Conservation (phyloP, 2,329 filamentous ascomycete species). For the Monilinia vaccinii-corymbosi region DNA sequence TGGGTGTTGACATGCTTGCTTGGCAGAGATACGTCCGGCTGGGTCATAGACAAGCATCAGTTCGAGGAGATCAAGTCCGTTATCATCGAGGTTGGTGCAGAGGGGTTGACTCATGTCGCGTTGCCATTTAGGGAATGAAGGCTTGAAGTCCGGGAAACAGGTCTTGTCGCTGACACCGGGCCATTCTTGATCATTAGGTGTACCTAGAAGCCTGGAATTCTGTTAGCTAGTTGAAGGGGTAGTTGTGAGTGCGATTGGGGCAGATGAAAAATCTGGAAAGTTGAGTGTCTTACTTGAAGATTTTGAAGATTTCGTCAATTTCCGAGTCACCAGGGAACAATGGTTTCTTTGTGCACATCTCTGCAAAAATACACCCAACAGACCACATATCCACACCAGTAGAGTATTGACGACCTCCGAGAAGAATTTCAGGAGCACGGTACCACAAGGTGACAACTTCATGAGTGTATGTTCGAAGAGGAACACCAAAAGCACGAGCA, state of each 20-base stretch:
- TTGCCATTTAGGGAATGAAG: constrained; percentile 85
- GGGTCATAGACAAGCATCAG: constrained; percentile 79
- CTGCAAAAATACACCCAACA: constrained; percentile 86
- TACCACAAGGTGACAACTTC: constrained; percentile 96
- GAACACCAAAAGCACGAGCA: constrained; percentile 83
- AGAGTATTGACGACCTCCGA: constrained; percentile 85
- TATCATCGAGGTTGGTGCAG: constrained; percentile 64
- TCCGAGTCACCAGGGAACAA: constrained; percentile 89
- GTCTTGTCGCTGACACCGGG: constrained; percentile 62
- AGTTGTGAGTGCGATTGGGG: neutral
- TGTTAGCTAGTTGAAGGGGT: constrained; percentile 14
- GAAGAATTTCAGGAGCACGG: constrained; percentile 78
- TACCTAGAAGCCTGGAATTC: constrained; percentile 60
- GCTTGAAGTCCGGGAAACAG: constrained; percentile 90
- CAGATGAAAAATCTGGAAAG: neutral
- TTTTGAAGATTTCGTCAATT: constrained; percentile 93
- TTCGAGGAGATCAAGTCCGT: constrained; percentile 58
- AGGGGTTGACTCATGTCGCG: constrained; percentile 57
- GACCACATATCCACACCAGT: constrained; percentile 97
- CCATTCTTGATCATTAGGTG: constrained; percentile 74
- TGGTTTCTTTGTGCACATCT: constrained; percentile 92
- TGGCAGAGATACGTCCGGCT: constrained; percentile 77
- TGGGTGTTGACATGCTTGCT: constrained; percentile 74
- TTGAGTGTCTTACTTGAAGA: constrained; percentile 58
- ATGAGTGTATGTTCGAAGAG: constrained; percentile 84